These are phyloP conservation scores for Dovyalis caffra DNA, from an alignment of 345 rosid genomes.

Conservation along the genomic window DNA sequence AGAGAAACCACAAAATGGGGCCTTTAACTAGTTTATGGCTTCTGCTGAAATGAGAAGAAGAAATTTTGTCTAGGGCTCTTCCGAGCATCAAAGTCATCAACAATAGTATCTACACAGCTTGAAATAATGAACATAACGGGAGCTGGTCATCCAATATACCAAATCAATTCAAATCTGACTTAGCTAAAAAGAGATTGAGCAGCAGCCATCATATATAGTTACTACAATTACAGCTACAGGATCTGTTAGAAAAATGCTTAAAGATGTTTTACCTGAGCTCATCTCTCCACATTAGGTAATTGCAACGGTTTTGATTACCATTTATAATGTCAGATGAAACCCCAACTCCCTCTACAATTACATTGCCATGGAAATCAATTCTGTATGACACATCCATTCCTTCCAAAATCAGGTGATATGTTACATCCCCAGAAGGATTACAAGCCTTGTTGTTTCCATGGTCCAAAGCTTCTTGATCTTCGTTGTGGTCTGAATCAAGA, in stretches of 20 bases:
- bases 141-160: too few relatives aligned
- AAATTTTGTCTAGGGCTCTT: too few relatives aligned
- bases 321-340: conserved; percentile 18
- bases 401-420: conserved; percentile 75
- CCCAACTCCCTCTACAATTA: conserved; percentile 50
- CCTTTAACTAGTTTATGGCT: too few relatives aligned
- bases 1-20: too few relatives aligned
- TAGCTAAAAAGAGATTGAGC: too few relatives aligned
- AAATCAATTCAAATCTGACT: too few relatives aligned
- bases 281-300: conserved; percentile 33
- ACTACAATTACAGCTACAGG: neutral
- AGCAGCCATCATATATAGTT: too few relatives aligned
- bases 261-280: conserved; percentile 5
- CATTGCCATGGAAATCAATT: conserved; percentile 56
- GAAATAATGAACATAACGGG: too few relatives aligned
- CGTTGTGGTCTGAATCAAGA: conserved; percentile 19
- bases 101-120: too few relatives aligned
- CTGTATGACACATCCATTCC: conserved; percentile 70
- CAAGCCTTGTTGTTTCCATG: conserved; percentile 1
- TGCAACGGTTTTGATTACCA: conserved; percentile 20
- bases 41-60: too few relatives aligned
- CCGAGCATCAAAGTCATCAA: too few relatives aligned
- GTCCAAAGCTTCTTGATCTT: conserved; percentile 25
- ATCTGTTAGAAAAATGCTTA: too few relatives aligned
- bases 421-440: conserved; percentile 18